Base-by-base conservation (phyloP, 371 early-diverging fungal genomes). In the Rhizopus stolonifer region DNA sequence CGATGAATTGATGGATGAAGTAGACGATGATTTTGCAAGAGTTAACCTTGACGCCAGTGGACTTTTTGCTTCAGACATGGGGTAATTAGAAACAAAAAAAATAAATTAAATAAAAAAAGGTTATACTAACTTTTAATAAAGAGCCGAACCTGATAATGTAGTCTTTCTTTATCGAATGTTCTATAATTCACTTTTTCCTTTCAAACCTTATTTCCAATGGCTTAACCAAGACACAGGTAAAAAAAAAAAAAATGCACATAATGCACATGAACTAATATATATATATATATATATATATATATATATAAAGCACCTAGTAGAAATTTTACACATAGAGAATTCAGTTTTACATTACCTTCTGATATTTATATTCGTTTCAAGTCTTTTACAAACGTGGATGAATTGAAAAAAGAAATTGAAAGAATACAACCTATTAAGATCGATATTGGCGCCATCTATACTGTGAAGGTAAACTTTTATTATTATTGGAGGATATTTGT, bases 361-460 rank as follows among this genome's bases (percentile, higher is more conserved):
- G 94, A 91, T 17, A 82, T 85, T 18, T 97, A 92, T 61, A 67
- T 96, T 29, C 89, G 99, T 18, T 97, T 89, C 80, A 84, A 90
- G 47, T 93, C 95, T 3, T 98, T 90, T 64, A 68, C 69, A 21
- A 81, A 77, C 56, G 53, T 59, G 1, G 85, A 85, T 9, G 91
- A 88, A 18, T 80, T 99, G 31, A 86, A 83, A 60, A 65, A 79
- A n/a, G 91, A 91, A 56, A 63, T 99, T 24, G 44, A 79, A 32
- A 73, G 86, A 21, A 51, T 88, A 17, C 79, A 75, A 48, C 99
- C 99, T 6, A 72, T 80, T 49, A 98, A 96, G 67, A 94, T 99
- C 57, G 99, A 99, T 82, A 90, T 99, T 64, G 99, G 99, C 6
- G 98, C 99, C 14, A 84, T 99, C 4, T 99, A 96, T 74, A 82